Base-by-base conservation (phyloP, 208 protist genomes). In the Trypanosoma rangeli region DNA sequence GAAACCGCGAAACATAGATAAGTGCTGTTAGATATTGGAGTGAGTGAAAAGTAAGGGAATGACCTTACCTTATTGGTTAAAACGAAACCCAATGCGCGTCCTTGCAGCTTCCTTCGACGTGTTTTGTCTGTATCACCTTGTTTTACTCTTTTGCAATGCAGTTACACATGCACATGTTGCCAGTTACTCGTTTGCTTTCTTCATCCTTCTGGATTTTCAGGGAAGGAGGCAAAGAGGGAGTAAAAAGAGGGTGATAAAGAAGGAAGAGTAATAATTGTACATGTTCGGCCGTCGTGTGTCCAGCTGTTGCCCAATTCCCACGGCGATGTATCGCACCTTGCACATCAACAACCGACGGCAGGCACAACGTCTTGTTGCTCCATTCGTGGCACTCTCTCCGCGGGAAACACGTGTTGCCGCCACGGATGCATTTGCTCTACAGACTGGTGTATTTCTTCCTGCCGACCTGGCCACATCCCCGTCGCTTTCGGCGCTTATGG, bases 231-330 rank as follows among this genome's bases (percentile, higher is more conserved):
- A 44, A 56, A 28, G 42, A 57, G 42, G n/a, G 31, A 52, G 5
- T 50, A 35, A 39, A 63, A 18, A 39, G 26, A 7, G 16, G 39
- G 3, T 16, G 7, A n/a, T 44, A 33, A 63, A 44, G 26, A 44
- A 35, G 60, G 49, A 54, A 26, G 49, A 3, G 9, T 3, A 28
- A 57, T 42, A n/a, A 66, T 31, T 12, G 28, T 8, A 55, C 28
- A 66, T 96, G 92, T 94, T 96, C 62, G 74, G 83, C 50, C 88
- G 91, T n/a, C 88, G 92, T 20, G 81, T 96, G 20, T 79, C 80
- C 15, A 85, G 80, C 64, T 89, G 87, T 73, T 84, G 80, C 66
- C 69, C 78, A n/a, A 93, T 96, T 53, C 92, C 92, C 20, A 73
- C 68, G 39, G 68, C 46, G 35, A 94, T 96, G 92, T 96, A 91